A percentile compares a stretch with the other conserved stretches of the same genome.
Evolutionary conservation across 805 yeast species (phyloP).

Genomic region (Blastobotrys peoriensis): DNA sequence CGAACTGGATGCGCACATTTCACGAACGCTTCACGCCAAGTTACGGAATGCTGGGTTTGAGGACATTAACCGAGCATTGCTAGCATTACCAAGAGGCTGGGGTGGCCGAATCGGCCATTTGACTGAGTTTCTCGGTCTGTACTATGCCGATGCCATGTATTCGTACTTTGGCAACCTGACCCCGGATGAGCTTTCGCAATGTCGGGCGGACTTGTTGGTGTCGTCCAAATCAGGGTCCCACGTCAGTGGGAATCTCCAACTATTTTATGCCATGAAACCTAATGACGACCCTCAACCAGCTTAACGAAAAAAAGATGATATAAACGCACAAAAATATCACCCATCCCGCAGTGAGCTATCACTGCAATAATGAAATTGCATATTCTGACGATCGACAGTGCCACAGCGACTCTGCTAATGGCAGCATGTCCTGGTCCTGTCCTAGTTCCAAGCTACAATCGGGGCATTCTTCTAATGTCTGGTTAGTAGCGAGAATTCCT

Average conservation of each 20-base stretch:
- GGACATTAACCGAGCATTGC: slow-evolving; percentile 21
- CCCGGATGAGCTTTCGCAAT: slow-evolving; percentile 15
- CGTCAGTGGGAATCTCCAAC: slow-evolving; percentile 12
- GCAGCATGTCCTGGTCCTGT: no score
- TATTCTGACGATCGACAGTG: no score
- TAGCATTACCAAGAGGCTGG: slow-evolving; percentile 30
- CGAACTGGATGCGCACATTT: slow-evolving; percentile 11
- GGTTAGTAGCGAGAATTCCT: not conserved
- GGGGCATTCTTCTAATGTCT: not conserved
- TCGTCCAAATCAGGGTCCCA: slow-evolving; percentile 8
- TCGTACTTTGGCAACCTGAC: slow-evolving; percentile 31
- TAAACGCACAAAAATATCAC: no score
- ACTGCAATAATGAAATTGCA: no score
- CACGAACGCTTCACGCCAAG: slow-evolving; percentile 11
- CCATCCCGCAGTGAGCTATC: no score
- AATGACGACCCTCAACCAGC: no score
- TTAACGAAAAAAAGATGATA: no score
- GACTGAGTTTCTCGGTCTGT: slow-evolving; percentile 25
- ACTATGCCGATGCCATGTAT: slow-evolving; percentile 24
- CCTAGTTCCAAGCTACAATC: no score
- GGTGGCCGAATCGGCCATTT: slow-evolving; percentile 28
- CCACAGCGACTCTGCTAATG: not conserved
- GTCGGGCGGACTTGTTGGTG: slow-evolving; percentile 1
- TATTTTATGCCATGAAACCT: slow-evolving; percentile 18
- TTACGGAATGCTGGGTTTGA: slow-evolving; percentile 20